phyloP scores from a whole-genome alignment of 495 filamentous ascomycete species.

The Astrocystis sublimbata region DNA sequence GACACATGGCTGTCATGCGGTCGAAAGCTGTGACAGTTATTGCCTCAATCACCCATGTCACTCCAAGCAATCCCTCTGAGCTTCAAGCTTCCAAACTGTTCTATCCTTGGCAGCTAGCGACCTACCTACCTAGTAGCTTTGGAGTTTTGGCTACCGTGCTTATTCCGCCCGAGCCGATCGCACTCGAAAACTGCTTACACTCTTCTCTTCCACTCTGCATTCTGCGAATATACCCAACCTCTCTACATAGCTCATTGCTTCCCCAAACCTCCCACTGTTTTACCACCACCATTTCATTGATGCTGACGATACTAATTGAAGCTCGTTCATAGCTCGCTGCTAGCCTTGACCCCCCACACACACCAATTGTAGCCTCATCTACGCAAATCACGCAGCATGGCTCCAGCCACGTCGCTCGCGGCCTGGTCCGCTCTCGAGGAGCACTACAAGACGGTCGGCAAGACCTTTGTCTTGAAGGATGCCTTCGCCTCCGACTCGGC shows the following conservation, averaged over 20 bases:
- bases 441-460: conserved; percentile 80
- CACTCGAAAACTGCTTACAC: background rate
- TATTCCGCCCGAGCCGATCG: background rate
- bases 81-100: background rate
- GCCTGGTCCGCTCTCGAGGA: conserved; percentile 87
- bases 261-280: background rate
- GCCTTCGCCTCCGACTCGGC: conserved; percentile 84
- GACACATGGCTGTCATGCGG: background rate
- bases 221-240: background rate
- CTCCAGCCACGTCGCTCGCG: conserved; percentile 75
- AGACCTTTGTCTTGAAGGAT: conserved; percentile 88
- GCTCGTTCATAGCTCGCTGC: conserved; percentile 14
- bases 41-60: conserved; percentile 4
- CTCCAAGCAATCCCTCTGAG: background rate
- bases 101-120: background rate
- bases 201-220: background rate
- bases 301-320: conserved; percentile 16
- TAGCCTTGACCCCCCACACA: no score
- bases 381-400: conserved; percentile 38
- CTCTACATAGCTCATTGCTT: background rate
- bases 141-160: conserved; percentile 1
- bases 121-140: no score
- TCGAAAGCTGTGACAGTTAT: conserved; percentile 4
- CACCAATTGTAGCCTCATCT: background rate
- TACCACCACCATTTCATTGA: background rate